These are phyloP conservation scores for Ceriops tagal DNA, from an alignment of 345 rosid genomes.

Conservation along the genomic window DNA sequence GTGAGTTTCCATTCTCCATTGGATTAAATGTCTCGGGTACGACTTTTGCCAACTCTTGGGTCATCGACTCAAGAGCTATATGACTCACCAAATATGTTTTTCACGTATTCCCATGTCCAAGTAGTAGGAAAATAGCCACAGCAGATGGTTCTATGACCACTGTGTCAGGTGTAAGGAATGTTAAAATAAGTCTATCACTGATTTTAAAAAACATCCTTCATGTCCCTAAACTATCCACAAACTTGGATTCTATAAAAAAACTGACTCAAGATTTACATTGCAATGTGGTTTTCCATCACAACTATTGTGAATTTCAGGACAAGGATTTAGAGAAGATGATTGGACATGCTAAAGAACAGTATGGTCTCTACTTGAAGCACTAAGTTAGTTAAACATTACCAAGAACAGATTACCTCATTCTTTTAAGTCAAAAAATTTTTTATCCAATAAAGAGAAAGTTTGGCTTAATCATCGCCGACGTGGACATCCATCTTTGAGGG, in stretches of 20 bases:
- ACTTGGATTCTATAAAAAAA: background rate
- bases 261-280: background rate
- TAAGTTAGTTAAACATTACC: background rate
- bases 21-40: background rate
- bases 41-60: background rate
- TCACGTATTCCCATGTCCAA: background rate
- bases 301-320: background rate
- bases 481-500: background rate
- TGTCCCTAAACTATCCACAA: conserved; percentile 1
- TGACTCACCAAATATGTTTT: background rate
- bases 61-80: background rate
- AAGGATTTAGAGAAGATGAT: background rate
- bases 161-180: background rate
- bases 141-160: background rate
- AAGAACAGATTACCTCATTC: background rate
- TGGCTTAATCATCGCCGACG: background rate
- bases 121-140: background rate
- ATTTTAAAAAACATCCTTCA: background rate
- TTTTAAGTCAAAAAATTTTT: background rate
- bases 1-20: background rate
- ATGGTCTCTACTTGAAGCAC: conserved; percentile 1
- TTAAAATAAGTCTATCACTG: background rate
- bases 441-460: background rate
- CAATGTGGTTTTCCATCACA: background rate
- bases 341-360: background rate